phyloP scores from a whole-genome alignment of 2,329 filamentous ascomycete genomes.

The Aspergillus jensenii region DNA sequence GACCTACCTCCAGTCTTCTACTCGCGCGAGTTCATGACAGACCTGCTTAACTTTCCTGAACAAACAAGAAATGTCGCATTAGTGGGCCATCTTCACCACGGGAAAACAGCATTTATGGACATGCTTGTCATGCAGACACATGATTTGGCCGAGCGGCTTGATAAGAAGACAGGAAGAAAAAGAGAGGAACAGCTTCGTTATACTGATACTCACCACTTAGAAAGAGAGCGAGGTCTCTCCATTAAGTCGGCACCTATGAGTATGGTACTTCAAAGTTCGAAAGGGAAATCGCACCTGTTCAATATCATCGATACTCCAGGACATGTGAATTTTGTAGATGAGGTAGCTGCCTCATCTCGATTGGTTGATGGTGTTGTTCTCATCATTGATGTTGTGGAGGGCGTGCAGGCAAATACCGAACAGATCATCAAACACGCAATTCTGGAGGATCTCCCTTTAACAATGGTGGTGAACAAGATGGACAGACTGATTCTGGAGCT shows the following conservation, averaged over 20 bases:
- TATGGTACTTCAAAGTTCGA: conserved; percentile 80
- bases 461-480: conserved; percentile 94
- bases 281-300: conserved; percentile 90
- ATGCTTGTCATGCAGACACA: conserved; percentile 97
- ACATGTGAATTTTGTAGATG: conserved; percentile 97
- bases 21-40: conserved; percentile 87
- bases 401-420: conserved; percentile 98
- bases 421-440: conserved; percentile 96
- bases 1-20: conserved; percentile 87
- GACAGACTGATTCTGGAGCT: conserved; percentile 92
- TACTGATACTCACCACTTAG: conserved; percentile 86
- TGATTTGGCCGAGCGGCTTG: conserved; percentile 74
- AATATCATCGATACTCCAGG: conserved; percentile 96
- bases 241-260: conserved; percentile 95
- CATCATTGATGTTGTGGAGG: conserved; percentile 94
- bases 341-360: conserved; percentile 84
- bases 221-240: conserved; percentile 85
- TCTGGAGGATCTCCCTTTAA: conserved; percentile 82
- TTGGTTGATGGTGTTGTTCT: conserved; percentile 89
- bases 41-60: conserved; percentile 93
- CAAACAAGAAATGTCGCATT: conserved; percentile 92
- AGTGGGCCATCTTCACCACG: conserved; percentile 91
- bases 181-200: conserved; percentile 90
- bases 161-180: conserved; percentile 77
- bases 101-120: conserved; percentile 97